Evolutionary conservation across 164 flowering plant species (phyloP).

Genomic region (Macadamia integrifolia): DNA sequence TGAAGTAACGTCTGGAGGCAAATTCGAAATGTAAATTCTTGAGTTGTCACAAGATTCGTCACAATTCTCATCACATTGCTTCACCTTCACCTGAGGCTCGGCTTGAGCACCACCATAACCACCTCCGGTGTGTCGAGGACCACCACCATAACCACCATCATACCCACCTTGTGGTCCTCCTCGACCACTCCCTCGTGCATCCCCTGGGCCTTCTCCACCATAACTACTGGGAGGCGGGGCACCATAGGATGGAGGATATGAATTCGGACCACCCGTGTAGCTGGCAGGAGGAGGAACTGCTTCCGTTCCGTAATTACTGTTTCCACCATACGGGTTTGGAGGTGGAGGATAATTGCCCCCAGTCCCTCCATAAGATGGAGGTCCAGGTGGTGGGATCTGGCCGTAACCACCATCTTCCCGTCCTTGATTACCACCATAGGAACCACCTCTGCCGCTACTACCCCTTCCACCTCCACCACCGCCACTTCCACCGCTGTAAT

Average conservation of each 20-base stretch:
- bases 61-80: constrained; percentile 93
- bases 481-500: constrained; percentile 36
- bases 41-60: constrained; percentile 82
- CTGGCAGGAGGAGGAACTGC: constrained; percentile 81
- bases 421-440: constrained; percentile 47
- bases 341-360: constrained; percentile 50
- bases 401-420: constrained; percentile 58
- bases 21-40: constrained; percentile 90
- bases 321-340: constrained; percentile 48
- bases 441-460: constrained; percentile 39
- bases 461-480: constrained; percentile 40
- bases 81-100: constrained; percentile 50
- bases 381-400: constrained; percentile 45
- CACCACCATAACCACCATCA: constrained; percentile 54
- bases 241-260: constrained; percentile 84
- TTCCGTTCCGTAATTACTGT: constrained; percentile 50
- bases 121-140: constrained; percentile 37
- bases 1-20: constrained; percentile 85
- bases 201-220: constrained; percentile 40
- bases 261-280: constrained; percentile 63
- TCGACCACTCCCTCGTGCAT: constrained; percentile 35
- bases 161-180: constrained; percentile 37
- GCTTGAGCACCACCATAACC: constrained; percentile 41
- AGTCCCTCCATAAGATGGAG: constrained; percentile 48
- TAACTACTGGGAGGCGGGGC: constrained; percentile 45